These are phyloP conservation scores for Porodaedalea pini DNA, from an alignment of 1,284 basidiomycete species.

Conservation along the genomic window DNA sequence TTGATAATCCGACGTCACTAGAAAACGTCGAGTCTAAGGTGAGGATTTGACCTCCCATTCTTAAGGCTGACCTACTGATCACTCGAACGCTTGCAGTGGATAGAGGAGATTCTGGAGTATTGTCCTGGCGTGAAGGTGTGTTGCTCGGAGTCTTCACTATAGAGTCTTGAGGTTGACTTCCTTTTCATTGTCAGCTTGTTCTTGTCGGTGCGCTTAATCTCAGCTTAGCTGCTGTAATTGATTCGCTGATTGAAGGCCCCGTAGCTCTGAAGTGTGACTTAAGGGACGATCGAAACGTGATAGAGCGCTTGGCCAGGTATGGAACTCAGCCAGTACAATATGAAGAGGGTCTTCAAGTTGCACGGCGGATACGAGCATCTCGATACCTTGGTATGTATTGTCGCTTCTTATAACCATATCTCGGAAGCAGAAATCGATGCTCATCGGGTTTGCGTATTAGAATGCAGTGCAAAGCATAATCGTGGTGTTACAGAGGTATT, in stretches of 20 bases:
- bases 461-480: constrained; percentile 96
- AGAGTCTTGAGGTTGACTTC: constrained; percentile 11
- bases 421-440: neutral
- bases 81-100: constrained; percentile 54
- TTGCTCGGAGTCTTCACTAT: constrained; percentile 20
- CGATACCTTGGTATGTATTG: constrained; percentile 77
- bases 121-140: constrained; percentile 90
- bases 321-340: constrained; percentile 77
- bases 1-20: constrained; percentile 87
- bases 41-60: constrained; percentile 20
- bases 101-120: constrained; percentile 84
- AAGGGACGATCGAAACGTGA: constrained; percentile 69
- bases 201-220: constrained; percentile 69
- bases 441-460: constrained; percentile 37
- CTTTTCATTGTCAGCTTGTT: constrained; percentile 52
- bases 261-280: constrained; percentile 93
- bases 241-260: neutral
- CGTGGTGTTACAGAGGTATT: constrained; percentile 92
- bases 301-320: constrained; percentile 65
- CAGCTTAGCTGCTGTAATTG: neutral
- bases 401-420: constrained; percentile 8
- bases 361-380: constrained; percentile 86
- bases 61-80: neutral
- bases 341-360: constrained; percentile 84
- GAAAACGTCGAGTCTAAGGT: constrained; percentile 94